A percentile compares a stretch with the other conserved stretches of the same genome.
These are phyloP conservation scores for Carex scoparia DNA, from an alignment of 176 grass and related monocot genomes.

Conservation along the genomic window DNA sequence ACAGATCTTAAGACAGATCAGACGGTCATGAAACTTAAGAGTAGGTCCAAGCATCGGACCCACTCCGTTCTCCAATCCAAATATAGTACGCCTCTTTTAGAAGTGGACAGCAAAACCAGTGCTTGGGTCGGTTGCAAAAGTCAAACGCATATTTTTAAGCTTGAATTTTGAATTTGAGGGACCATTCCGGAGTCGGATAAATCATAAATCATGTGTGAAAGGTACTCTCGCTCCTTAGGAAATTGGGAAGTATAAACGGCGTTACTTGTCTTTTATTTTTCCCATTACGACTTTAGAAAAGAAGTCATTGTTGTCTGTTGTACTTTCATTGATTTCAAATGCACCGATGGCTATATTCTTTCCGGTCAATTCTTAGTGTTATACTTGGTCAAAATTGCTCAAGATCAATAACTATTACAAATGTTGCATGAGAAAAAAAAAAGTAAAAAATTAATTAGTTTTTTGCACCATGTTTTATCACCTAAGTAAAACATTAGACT, in stretches of 20 bases:
- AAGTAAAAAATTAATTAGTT: too few species aligned
- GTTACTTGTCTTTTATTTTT: neutral
- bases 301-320: neutral
- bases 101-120: too few species aligned
- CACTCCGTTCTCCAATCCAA: too few species aligned
- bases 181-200: neutral
- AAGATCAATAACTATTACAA: neutral
- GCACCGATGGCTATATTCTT: neutral
- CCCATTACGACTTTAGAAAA: neutral
- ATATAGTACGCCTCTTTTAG: too few species aligned
- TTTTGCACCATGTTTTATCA: neutral
- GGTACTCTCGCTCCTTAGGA: neutral
- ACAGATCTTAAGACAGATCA: too few species aligned
- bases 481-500: neutral
- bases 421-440: neutral
- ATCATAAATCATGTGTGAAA: neutral
- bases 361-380: neutral
- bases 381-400: neutral
- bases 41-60: too few species aligned
- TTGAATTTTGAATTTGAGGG: neutral
- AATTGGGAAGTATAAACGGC: neutral
- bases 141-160: neutral
- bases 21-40: too few species aligned
- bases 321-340: neutral
- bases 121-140: neutral